Conservation (phyloP, 768 basidiomycete genomes). For the Lentinula lateritia region DNA sequence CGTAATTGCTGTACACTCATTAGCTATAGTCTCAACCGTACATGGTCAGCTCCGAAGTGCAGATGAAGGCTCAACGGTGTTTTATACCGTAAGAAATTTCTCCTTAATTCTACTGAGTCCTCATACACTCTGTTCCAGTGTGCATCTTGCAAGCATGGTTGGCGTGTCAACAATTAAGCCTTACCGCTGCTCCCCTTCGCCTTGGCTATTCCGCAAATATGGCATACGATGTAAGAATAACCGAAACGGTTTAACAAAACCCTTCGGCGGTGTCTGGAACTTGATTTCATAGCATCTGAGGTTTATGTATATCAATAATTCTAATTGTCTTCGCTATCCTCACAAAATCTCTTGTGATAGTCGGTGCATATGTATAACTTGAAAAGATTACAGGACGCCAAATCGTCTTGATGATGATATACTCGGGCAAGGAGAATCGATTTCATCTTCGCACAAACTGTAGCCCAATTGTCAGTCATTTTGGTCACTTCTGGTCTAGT, state of each 20-base stretch:
- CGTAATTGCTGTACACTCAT: not conserved
- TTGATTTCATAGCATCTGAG: too few relatives aligned
- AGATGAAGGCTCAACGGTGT: conserved; percentile 91
- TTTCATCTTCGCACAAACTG: too few relatives aligned
- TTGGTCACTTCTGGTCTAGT: too few relatives aligned
- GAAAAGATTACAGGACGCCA: too few relatives aligned
- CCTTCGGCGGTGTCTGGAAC: not conserved
- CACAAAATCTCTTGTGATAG: too few relatives aligned
- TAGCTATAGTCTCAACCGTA: not conserved
- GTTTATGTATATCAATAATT: too few relatives aligned
- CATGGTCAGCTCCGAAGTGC: conserved; percentile 69
- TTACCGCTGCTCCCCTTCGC: not conserved
- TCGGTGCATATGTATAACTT: too few relatives aligned
- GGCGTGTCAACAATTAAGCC: conserved; percentile 75
- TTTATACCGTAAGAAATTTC: conserved; percentile 73
- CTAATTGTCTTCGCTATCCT: too few relatives aligned
- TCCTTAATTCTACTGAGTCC: conserved; percentile 8
- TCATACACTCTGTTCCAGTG: conserved; percentile 42
- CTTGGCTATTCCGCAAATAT: not conserved
- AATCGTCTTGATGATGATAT: too few relatives aligned
- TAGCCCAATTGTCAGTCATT: too few relatives aligned
- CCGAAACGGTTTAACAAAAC: not conserved
- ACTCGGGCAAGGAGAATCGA: too few relatives aligned
- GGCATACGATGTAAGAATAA: too few relatives aligned
- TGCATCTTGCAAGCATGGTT: conserved; percentile 69